These are phyloP conservation scores for Silene coronaria DNA, from an alignment of 179 eudicot genomes.

Conservation along the genomic window DNA sequence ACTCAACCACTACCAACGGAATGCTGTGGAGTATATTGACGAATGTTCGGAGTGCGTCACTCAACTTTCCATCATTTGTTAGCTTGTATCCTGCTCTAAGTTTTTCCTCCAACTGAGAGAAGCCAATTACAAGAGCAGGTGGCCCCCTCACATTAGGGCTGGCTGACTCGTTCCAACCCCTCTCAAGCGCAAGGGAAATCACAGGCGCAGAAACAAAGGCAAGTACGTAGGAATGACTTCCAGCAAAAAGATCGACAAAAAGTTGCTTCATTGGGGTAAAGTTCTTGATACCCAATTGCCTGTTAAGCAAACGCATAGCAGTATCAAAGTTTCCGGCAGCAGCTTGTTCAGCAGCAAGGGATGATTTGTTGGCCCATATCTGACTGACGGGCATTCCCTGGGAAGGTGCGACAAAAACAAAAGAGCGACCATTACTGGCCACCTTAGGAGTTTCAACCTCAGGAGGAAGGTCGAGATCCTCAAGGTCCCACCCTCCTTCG, in stretches of 20 bases:
- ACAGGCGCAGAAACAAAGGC: slow-evolving; percentile 71
- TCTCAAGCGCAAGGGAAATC: slow-evolving; percentile 58
- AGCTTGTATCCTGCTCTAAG: slow-evolving; percentile 63
- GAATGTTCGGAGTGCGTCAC: slow-evolving; percentile 57
- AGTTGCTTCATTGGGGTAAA: slow-evolving; percentile 59
- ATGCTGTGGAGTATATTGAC: slow-evolving; percentile 53
- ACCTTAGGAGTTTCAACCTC: slow-evolving; percentile 68
- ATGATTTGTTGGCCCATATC: slow-evolving; percentile 78
- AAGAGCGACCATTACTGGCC: slow-evolving; percentile 32
- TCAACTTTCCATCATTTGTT: slow-evolving; percentile 60
- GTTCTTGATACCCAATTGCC: slow-evolving; percentile 75
- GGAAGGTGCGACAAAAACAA: slow-evolving; percentile 57
- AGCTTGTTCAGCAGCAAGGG: slow-evolving; percentile 82
- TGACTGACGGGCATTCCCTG: slow-evolving; percentile 86
- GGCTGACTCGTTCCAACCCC: slow-evolving; percentile 79
- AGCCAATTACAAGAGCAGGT: slow-evolving; percentile 64
- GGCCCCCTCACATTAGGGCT: slow-evolving; percentile 80
- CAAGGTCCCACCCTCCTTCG: slow-evolving; percentile 85
- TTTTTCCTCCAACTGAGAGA: slow-evolving; percentile 74
- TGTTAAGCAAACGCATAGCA: slow-evolving; percentile 75
- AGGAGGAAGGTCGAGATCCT: slow-evolving; percentile 79
- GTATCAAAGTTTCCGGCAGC: slow-evolving; percentile 96
- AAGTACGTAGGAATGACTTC: slow-evolving; percentile 62
- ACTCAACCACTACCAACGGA: slow-evolving; percentile 67
- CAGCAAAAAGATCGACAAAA: slow-evolving; percentile 61